These are phyloP conservation scores for Leishmania guyanensis DNA, from an alignment of 208 protist genomes.

Conservation along the genomic window DNA sequence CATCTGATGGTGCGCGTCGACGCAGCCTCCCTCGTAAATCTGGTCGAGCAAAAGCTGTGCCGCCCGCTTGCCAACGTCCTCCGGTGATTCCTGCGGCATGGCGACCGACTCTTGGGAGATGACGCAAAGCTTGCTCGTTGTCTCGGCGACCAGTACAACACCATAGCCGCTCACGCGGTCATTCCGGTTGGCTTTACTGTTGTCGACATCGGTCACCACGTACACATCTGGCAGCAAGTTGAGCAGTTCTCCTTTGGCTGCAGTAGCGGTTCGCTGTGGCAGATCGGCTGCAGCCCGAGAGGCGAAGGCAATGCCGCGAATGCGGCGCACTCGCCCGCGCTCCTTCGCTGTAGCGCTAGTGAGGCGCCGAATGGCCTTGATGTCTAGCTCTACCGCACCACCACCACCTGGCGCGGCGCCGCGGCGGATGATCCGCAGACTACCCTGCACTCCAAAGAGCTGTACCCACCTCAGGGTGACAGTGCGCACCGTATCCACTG, in stretches of 20 bases:
- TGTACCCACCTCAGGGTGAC: slow-evolving; percentile 89
- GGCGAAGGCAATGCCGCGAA: slow-evolving; percentile 94
- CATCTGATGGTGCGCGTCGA: slow-evolving; percentile 92
- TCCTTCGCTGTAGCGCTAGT: slow-evolving; percentile 66
- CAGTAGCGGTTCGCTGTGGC: slow-evolving; percentile 82
- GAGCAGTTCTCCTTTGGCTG: slow-evolving; percentile 88
- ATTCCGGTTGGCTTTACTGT: slow-evolving; percentile 45
- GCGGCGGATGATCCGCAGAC: slow-evolving; percentile 83
- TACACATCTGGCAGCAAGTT: slow-evolving; percentile 93
- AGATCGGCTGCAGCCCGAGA: slow-evolving; percentile 85
- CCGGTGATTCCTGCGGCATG: slow-evolving; percentile 66
- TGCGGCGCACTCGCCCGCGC: slow-evolving; percentile 83
- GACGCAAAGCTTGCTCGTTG: slow-evolving; percentile 81
- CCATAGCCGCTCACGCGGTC: slow-evolving; percentile 85
- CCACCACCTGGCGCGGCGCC: slow-evolving; percentile 82
- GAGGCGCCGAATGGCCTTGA: slow-evolving; percentile 77
- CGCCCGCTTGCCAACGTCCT: slow-evolving; percentile 82
- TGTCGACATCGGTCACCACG: slow-evolving; percentile 91
- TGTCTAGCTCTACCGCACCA: slow-evolving; percentile 85
- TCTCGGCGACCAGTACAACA: slow-evolving; percentile 92
- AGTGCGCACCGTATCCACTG: slow-evolving; percentile 88
- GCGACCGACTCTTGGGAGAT: slow-evolving; percentile 87
- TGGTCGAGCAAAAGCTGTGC: slow-evolving; percentile 86
- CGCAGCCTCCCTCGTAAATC: slow-evolving; percentile 85
- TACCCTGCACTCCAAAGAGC: slow-evolving; percentile 85